Conservation (phyloP, 1,139 yeast genomes). For the Candida dubliniensis region DNA sequence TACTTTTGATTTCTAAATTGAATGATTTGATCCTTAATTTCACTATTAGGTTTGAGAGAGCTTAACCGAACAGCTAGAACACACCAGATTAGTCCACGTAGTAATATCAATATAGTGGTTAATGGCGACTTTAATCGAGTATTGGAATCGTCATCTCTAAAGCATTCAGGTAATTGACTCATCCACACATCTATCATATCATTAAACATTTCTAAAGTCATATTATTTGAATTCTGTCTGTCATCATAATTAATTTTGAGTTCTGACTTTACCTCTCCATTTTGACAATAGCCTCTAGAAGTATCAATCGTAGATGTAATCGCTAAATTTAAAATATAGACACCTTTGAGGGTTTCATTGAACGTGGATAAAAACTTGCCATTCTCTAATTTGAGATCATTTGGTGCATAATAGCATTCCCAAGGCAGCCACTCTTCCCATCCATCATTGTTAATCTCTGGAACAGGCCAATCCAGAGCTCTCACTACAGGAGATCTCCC, state of each 20-base stretch:
- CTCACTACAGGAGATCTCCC: conserved; percentile 25
- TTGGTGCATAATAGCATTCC: conserved; percentile 17
- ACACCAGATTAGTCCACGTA: conserved; percentile 21
- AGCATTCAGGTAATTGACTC: conserved; percentile 18
- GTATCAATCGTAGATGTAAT: conserved; percentile 23
- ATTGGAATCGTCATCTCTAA: conserved; percentile 14
- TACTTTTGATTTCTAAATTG: conserved; percentile 18
- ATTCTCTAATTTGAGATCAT: conserved; percentile 17
- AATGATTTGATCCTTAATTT: conserved; percentile 15
- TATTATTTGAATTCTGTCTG: conserved; percentile 13
- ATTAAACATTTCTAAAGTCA: conserved; percentile 19
- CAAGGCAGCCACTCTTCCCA: conserved; percentile 31
- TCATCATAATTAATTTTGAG: conserved; percentile 13
- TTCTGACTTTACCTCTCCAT: background rate
- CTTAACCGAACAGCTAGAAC: conserved; percentile 20
- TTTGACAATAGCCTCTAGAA: conserved; percentile 10
- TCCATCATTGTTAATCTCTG: conserved; percentile 21
- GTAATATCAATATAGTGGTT: conserved; percentile 16
- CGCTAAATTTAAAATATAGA: conserved; percentile 21
- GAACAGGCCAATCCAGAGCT: conserved; percentile 27
- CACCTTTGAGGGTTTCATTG: conserved; percentile 19
- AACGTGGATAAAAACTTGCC: conserved; percentile 22
- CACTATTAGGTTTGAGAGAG: conserved; percentile 13
- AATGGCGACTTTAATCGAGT: conserved; percentile 15
- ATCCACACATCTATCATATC: conserved; percentile 16